Evolutionary conservation across 164 flowering plant genomes (phyloP), one percentile per base, ranked within the genome.

Genomic region (Magnolia sinica): DNA sequence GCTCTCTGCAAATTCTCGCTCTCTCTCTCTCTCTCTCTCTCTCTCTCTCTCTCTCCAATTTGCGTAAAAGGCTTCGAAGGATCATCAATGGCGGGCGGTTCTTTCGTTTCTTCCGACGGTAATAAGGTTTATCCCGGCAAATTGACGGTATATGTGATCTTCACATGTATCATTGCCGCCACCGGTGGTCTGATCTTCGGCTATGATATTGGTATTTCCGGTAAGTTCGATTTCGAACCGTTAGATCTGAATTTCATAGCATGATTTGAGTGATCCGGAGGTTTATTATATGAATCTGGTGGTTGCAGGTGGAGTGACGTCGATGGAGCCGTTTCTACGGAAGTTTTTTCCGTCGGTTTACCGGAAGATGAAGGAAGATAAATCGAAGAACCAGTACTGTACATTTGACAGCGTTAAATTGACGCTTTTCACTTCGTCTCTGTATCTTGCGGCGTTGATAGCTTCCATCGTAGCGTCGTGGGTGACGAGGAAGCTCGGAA

Each of bases 81-180:
- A 8, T 75, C 73, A 16, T 50, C 76, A 45, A 89, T 89, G 92
- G 87, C 90, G 20, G 89, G 88, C 6, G 92, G 82, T 29, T 88
- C 80, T n/a, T 83, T 85, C 1, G 73, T 83, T 20, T 74, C 68
- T 1, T 49, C 81, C 13, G 11, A 45, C 4, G 77, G 5, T n/a
- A 76, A 81, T 19, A 84, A 79, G 73, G 85, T 72, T 66, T 92
- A 90, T 64, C 88, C 92, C 16, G 82, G 80, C 24, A 64, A 50
- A 68, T 24, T 80, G 61, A 80, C 80, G 7, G 7, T 22, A 8
- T 64, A 23, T 52, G 82, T 80, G 16, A 59, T 70, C 37, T 45
- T 73, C 1, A 74, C 82, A 16, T 80, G 85, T 55, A 8, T 83
- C 31, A 31, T 80, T 9, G 81, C 79, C 2, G 80, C 85, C n/a